Percentiles rank a stretch among this genome's conserved stretches.
Evolutionary conservation across 2,329 filamentous ascomycete species (phyloP).

Genomic region (Thielaviopsis cerberus): DNA sequence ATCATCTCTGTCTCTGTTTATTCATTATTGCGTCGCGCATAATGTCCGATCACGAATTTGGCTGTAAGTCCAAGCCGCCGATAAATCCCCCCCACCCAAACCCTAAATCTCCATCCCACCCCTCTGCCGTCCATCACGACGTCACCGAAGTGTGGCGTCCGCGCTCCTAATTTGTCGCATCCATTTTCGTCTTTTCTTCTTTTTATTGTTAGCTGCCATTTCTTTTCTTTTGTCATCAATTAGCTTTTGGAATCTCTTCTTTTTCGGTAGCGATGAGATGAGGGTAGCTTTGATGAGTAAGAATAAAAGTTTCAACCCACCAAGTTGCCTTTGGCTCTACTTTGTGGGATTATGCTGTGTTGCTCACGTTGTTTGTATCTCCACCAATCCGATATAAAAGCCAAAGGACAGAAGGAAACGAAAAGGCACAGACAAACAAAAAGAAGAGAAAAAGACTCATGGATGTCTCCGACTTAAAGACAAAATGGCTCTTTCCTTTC

Average conservation of each 20-base stretch:
- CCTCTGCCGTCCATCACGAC: neutral
- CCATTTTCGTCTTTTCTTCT: neutral
- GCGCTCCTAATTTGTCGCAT: neutral
- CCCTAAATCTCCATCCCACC: neutral
- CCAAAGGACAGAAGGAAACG: neutral
- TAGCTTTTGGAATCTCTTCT: neutral
- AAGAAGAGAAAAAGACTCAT: neutral
- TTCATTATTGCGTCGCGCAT: slow-evolving; percentile 10
- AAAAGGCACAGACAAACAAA: neutral
- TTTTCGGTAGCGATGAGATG: neutral
- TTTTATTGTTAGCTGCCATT: no score
- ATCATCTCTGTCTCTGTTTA: neutral
- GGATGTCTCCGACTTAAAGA: no score
- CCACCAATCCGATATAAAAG: neutral
- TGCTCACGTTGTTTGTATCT: neutral
- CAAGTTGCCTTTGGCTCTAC: neutral
- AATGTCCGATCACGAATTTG: slow-evolving; percentile 51
- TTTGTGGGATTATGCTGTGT: neutral
- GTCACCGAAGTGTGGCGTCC: neutral
- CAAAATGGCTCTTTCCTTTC: neutral
- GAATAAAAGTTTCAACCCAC: neutral
- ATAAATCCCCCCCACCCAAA: neutral
- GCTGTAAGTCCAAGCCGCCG: slow-evolving; percentile 27
- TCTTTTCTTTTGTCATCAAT: neutral
- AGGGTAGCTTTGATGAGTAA: neutral